Evolutionary conservation across 2,329 filamentous ascomycete species (phyloP), one percentile per base, ranked within the genome.

Genomic region (Lecanicillium sp.): DNA sequence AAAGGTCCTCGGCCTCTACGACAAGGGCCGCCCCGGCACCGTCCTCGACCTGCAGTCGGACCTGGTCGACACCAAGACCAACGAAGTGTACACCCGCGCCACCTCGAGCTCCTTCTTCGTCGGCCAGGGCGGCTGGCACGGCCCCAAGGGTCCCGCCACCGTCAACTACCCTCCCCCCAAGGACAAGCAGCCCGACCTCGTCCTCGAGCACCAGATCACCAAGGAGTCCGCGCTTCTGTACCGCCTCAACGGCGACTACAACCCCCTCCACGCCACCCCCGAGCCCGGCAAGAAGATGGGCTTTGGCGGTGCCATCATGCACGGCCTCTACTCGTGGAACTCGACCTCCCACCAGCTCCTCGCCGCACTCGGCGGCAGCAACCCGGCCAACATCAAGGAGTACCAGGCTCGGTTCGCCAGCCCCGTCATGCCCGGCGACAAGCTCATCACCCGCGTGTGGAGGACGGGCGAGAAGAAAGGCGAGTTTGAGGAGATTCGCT

Each of bases 211-310:
- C 52, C 81, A 87, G 61, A 87, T 84, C 4, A 84, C 68, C 18
- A 56, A 67, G 38, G 79, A 89, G 65, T 85, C 85, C 4, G 78
- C 86, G 8, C 74, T 84, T 46, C 68, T 92, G 40, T 92, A 92
- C 62, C 76, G 87, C 46, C 74, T 95, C 36, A 95, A 94, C 52
- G 88, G 88, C 48, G 89, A 95, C 66, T 95, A 95, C 65, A 95
- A 95, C 68, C 89, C 88, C 19, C 79, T 95, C 27, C 88, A 95
- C 58, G 87, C 87, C 6, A 85, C 84, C 14, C 87, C 87, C 11
- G 85, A 87, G 63, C 86, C 87, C 0, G 87, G 87, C 44, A 65
- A 77, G 62, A 83, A 87, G 66, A 94, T 95, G 86, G 88, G 89
- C 44, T 95, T 94, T 50, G 86, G 87, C 19, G 88, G 88, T 25